Percentiles rank a stretch among this genome's conserved stretches.
Evolutionary conservation across 495 filamentous ascomycete genomes (phyloP).

Genomic region (Penicillium canariense): DNA sequence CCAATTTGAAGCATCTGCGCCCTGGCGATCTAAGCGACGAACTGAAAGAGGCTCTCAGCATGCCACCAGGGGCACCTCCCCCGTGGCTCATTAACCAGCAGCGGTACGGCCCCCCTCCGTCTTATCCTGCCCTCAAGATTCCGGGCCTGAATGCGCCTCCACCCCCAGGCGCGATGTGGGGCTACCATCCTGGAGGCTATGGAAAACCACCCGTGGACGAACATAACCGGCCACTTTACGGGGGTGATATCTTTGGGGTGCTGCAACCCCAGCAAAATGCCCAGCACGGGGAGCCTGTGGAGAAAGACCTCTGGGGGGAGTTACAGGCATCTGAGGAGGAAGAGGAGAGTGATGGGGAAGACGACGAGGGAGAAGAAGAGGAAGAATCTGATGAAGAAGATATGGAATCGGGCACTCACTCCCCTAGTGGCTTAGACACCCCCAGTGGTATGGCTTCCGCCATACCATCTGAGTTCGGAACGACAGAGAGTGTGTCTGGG

Average conservation of each 20-base stretch:
- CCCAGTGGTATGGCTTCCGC: slow-evolving; percentile 76
- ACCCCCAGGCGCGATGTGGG: slow-evolving; percentile 91
- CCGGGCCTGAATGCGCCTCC: slow-evolving; percentile 94
- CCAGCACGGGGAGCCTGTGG: slow-evolving; percentile 74
- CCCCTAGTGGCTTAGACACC: slow-evolving; percentile 75
- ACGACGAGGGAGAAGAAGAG: slow-evolving; percentile 72
- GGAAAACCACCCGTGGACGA: slow-evolving; percentile 95
- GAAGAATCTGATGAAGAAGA: slow-evolving; percentile 65
- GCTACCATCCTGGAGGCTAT: slow-evolving; percentile 92
- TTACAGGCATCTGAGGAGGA: slow-evolving; percentile 83
- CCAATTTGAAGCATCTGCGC: slow-evolving; percentile 83
- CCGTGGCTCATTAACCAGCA: slow-evolving; percentile 98
- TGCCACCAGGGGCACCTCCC: slow-evolving; percentile 88
- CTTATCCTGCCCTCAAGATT: slow-evolving; percentile 88
- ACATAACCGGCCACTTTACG: slow-evolving; percentile 83
- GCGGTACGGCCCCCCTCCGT: slow-evolving; percentile 86
- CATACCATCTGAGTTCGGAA: slow-evolving; percentile 72
- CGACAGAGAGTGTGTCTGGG: slow-evolving; percentile 70
- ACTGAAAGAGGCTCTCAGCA: slow-evolving; percentile 88
- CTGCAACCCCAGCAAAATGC: slow-evolving; percentile 60
- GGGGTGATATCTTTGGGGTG: slow-evolving; percentile 90
- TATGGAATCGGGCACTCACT: slow-evolving; percentile 63
- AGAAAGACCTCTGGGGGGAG: slow-evolving; percentile 90
- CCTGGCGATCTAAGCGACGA: slow-evolving; percentile 89
- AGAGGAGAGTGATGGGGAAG: slow-evolving; percentile 73